These are phyloP conservation scores for Aspergillus nidulans DNA, from an alignment of 495 filamentous ascomycete species.

Conservation along the genomic window DNA sequence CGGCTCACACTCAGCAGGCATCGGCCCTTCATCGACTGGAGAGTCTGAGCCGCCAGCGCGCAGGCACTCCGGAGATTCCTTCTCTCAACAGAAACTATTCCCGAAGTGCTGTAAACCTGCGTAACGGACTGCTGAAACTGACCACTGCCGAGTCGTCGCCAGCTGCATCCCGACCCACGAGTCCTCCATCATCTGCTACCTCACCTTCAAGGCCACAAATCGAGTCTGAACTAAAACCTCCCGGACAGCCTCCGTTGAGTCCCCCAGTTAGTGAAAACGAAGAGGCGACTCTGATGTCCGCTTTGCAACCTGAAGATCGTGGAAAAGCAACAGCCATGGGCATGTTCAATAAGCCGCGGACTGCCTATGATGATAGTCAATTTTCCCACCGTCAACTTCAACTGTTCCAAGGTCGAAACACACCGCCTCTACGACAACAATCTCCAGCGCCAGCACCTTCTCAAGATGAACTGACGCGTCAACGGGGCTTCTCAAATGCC, in stretches of 20 bases:
- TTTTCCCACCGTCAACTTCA: slow-evolving; percentile 78
- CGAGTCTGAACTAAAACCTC: slow-evolving; percentile 19
- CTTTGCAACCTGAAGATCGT: slow-evolving; percentile 70
- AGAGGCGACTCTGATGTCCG: slow-evolving; percentile 51
- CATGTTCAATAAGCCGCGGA: slow-evolving; percentile 72
- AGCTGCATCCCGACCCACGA: slow-evolving; percentile 40
- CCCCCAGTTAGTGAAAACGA: slow-evolving; percentile 68
- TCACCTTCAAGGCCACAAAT: slow-evolving; percentile 27
- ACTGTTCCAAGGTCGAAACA: slow-evolving; percentile 64
- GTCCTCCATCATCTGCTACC: slow-evolving; percentile 45
- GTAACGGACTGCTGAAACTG: slow-evolving; percentile 52
- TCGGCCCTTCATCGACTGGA: slow-evolving; percentile 75
- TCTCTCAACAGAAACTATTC: slow-evolving; percentile 40
- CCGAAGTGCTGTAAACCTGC: slow-evolving; percentile 53
- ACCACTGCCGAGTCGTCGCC: slow-evolving; percentile 36
- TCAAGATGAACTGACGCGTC: slow-evolving; percentile 29
- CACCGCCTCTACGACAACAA: slow-evolving; percentile 31
- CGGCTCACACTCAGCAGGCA: slow-evolving; percentile 74
- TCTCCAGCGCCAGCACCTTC: slow-evolving; percentile 30
- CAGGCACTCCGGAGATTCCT: slow-evolving; percentile 36
- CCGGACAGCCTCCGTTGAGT: slow-evolving; percentile 61
- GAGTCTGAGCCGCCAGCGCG: slow-evolving; percentile 55
- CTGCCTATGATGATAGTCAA: slow-evolving; percentile 76
- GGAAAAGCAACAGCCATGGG: slow-evolving; percentile 85
- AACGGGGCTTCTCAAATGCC: slow-evolving; percentile 37